Conservation (phyloP, 495 filamentous ascomycete species). For the Stereocaulon alpinum region DNA sequence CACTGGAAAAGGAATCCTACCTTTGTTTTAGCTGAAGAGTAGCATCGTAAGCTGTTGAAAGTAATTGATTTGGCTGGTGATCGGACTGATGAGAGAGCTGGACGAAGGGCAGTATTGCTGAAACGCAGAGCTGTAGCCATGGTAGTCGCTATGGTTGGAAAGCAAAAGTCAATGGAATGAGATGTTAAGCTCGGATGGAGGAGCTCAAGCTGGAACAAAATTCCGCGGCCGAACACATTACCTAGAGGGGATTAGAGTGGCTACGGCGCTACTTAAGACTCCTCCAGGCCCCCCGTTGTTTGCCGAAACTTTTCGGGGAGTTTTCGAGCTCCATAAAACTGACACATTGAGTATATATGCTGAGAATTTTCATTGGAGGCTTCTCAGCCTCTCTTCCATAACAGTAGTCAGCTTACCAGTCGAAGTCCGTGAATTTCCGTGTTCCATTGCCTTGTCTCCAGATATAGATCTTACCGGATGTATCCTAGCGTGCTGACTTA, state of each 20-base stretch:
- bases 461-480: not conserved
- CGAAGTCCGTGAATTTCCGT: not conserved
- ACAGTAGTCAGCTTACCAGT: not conserved
- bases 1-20: conserved; percentile 37
- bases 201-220: conserved; percentile 3
- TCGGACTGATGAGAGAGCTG: conserved; percentile 51
- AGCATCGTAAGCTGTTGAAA: conserved; percentile 76
- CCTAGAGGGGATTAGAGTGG: not conserved
- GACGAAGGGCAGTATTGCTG: conserved; percentile 62
- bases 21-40: conserved; percentile 79
- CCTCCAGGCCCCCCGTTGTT: conserved; percentile 19
- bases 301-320: conserved; percentile 18
- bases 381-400: not conserved
- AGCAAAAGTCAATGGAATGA: conserved; percentile 5
- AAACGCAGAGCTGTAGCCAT: conserved; percentile 78
- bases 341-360: not conserved
- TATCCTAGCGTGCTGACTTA: not conserved
- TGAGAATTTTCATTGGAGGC: not conserved
- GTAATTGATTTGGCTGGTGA: conserved; percentile 49
- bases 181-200: not conserved
- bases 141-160: conserved; percentile 18
- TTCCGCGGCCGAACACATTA: not conserved
- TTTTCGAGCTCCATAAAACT: not conserved
- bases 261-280: conserved; percentile 12
- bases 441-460: not conserved